Base-by-base conservation (phyloP, 805 yeast genomes). In the Candida nitratophila region DNA sequence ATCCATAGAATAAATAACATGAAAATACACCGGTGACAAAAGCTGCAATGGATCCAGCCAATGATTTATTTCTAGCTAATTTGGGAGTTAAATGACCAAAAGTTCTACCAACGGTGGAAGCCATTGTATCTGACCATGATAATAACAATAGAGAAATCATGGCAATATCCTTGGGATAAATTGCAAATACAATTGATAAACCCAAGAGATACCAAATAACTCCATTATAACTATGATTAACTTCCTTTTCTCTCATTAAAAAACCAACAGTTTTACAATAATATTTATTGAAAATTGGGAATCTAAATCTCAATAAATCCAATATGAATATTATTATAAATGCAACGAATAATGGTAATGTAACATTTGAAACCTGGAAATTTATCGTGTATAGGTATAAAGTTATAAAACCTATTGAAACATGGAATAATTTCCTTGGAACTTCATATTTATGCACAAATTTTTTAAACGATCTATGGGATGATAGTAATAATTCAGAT, bases 121-220 rank as follows among this genome's bases (percentile, higher is more conserved):
- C 99, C 2, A 97, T 91, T 10, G 98, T 88, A 59, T 93, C 99
- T 5, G 96, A 89, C 98, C 98, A 93, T 57, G 96, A 86, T 49
- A 93, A 74, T 41, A 91, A 69, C 50, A 89, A 70, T 3, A 89
- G 79, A 20, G 95, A 72, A 68, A 88, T 72, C 24, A 90, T 69
- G 1, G 83, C 71, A 40, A 93, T 81, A 56, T 93, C 99, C 64
- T 88, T 87, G 14, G 91, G 81, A 54, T 79, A 83, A 20, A 79
- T 62, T 1, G 72, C 49, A 55, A 89, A 86, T 10, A 89, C 87
- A 50, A 87, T 66, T 22, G 79, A 67, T 39, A 88, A 66, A 5
- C 99, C 99, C 1, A 85, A 69, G 33, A 89, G 66, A 60, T 88
- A 93, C 85, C 89, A 93, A 41, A 88, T 73, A 10, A 84, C 89